phyloP scores from a whole-genome alignment of 1,284 basidiomycete species.

The Phlebopus sp. region DNA sequence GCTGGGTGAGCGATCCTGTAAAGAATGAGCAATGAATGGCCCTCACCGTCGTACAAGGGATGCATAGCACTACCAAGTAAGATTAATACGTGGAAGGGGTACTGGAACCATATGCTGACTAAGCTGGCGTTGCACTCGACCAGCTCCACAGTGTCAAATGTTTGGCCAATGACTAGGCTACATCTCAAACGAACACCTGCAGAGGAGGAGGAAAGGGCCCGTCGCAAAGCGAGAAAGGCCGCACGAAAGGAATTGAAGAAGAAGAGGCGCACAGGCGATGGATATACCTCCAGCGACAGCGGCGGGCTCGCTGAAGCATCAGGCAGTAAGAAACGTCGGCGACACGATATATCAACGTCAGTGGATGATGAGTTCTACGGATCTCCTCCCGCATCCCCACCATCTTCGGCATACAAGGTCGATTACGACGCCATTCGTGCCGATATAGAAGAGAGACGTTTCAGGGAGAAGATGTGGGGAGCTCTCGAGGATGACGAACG shows the following conservation, averaged over 20 bases:
- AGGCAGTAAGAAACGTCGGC: conserved; percentile 2
- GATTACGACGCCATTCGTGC: conserved; percentile 51
- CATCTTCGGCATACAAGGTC: conserved; percentile 31
- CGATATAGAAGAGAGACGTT: conserved; percentile 59
- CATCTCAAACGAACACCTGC: conserved; percentile 68
- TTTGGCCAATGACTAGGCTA: conserved; percentile 57
- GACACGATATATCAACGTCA: neutral
- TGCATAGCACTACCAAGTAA: conserved; percentile 16
- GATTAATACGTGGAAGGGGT: too few species aligned
- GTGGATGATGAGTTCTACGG: conserved; percentile 26
- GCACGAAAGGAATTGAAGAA: conserved; percentile 41
- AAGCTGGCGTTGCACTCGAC: too few species aligned
- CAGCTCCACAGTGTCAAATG: too few species aligned
- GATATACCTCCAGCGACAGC: conserved; percentile 1
- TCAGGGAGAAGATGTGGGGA: conserved; percentile 66
- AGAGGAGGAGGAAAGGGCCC: conserved; percentile 56
- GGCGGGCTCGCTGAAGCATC: neutral
- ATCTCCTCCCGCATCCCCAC: conserved; percentile 20
- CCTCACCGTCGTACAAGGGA: conserved; percentile 27
- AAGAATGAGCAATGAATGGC: neutral
- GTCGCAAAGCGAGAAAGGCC: conserved; percentile 47
- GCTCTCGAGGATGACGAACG: conserved; percentile 69
- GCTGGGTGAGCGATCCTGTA: neutral
- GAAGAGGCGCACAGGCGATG: neutral
- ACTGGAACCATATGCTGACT: too few species aligned